Evolutionary conservation across 2,329 filamentous ascomycete genomes (phyloP).

Genomic region (Byssochlamys sp.): DNA sequence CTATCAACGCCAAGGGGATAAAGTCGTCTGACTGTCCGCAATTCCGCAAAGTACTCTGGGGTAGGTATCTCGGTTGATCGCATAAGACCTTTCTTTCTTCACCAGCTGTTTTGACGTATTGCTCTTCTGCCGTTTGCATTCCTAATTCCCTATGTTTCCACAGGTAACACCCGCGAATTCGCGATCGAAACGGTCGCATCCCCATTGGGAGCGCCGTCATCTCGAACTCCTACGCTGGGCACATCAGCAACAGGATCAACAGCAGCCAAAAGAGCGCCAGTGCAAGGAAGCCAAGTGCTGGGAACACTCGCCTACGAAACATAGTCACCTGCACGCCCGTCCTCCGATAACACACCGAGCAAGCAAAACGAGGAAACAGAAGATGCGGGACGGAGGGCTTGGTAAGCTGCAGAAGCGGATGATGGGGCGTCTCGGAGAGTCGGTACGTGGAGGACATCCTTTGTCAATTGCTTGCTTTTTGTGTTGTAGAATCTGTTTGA

Average conservation of each 20-base stretch:
- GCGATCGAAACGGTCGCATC: background rate
- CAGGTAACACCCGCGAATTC: background rate
- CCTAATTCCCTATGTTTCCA: background rate
- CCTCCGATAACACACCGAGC: background rate
- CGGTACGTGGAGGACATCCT: constrained; percentile 16
- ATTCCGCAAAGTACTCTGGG: background rate
- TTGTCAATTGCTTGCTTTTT: background rate
- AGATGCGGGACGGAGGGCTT: constrained; percentile 18
- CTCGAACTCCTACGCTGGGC: background rate
- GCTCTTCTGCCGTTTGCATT: background rate
- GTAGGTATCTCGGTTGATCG: background rate
- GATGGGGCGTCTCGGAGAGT: constrained; percentile 28
- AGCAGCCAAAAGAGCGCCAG: background rate
- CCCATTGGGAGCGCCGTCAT: background rate
- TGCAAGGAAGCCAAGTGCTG: background rate
- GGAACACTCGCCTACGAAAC: background rate
- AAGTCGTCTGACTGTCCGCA: background rate
- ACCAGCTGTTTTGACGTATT: background rate
- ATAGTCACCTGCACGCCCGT: background rate
- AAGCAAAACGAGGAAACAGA: background rate
- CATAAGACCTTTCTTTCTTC: background rate
- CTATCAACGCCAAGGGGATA: background rate
- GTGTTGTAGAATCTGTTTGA: background rate
- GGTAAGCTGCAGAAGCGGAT: constrained; percentile 27
- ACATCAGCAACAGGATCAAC: background rate